These are phyloP conservation scores for Agrostemma githago DNA, from an alignment of 148 eudicot genomes.

Conservation along the genomic window DNA sequence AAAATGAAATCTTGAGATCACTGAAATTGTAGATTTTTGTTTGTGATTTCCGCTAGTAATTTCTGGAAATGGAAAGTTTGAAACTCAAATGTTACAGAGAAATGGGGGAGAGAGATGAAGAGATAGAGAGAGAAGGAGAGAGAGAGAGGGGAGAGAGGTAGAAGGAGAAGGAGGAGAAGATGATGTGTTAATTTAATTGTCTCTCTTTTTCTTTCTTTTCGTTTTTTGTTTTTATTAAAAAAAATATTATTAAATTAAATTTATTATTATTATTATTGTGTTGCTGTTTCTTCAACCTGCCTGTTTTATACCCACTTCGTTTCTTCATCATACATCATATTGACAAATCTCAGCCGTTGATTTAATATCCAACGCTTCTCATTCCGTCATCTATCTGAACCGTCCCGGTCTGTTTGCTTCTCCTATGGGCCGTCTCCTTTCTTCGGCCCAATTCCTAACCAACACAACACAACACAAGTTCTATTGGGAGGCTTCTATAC, in stretches of 20 bases:
- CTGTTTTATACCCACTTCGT: slow-evolving; percentile 50
- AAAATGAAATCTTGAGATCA: slow-evolving; percentile 8
- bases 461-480: too few relatives aligned
- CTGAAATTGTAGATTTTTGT: background rate
- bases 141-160: background rate
- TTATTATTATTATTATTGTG: too few relatives aligned
- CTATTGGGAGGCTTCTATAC: too few relatives aligned
- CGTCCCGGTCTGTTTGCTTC: slow-evolving; percentile 15
- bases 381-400: slow-evolving; percentile 12
- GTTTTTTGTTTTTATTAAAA: background rate
- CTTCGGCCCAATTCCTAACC: too few relatives aligned
- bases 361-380: slow-evolving; percentile 22
- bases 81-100: slow-evolving; percentile 4
- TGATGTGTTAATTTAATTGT: slow-evolving; percentile 25
- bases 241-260: background rate
- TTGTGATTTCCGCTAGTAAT: too few relatives aligned
- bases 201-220: slow-evolving; percentile 12
- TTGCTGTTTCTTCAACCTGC: slow-evolving; percentile 21
- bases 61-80: background rate
- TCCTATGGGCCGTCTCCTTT: too few relatives aligned
- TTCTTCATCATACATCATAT: slow-evolving; percentile 11
- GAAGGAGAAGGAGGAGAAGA: slow-evolving; percentile 3
- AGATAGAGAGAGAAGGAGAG: slow-evolving; percentile 5
- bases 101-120: background rate
- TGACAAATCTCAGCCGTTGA: slow-evolving; percentile 28